Conservation (phyloP, 352 stramenopile species). For the Globisporangium lucens region DNA sequence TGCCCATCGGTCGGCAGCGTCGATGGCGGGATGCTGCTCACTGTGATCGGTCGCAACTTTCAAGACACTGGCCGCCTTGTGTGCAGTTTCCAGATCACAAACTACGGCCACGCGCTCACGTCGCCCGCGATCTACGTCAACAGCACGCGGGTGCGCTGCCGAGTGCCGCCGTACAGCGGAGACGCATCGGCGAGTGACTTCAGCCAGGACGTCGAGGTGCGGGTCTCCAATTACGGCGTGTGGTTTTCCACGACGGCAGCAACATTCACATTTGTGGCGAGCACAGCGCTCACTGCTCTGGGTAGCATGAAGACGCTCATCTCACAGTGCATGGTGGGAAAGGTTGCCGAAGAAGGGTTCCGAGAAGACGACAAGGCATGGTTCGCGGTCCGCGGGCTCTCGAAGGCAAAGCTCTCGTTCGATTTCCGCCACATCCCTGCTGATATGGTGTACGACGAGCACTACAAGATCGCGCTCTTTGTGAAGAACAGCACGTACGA, state of each 20-base stretch:
- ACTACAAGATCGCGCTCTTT: constrained; percentile 96
- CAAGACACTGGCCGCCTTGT: constrained; percentile 75
- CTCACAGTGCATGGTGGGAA: constrained; percentile 29
- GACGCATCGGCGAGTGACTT: constrained; percentile 18
- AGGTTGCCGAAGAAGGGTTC: constrained; percentile 69
- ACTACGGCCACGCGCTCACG: constrained; percentile 23
- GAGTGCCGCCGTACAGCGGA: constrained; percentile 58
- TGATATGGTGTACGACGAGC: constrained; percentile 92
- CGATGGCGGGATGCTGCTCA: constrained; percentile 63
- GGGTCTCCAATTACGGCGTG: constrained; percentile 82
- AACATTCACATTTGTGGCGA: constrained; percentile 38
- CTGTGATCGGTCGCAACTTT: constrained; percentile 96
- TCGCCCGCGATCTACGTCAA: constrained; percentile 74
- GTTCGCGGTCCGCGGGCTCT: constrained; percentile 90
- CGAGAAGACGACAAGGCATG: constrained; percentile 87
- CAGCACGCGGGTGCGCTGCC: constrained; percentile 77
- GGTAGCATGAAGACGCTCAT: constrained; percentile 30
- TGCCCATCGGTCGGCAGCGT: constrained; percentile 60
- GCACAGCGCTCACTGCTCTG: constrained; percentile 7
- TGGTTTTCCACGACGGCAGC: constrained; percentile 65
- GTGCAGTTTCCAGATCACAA: constrained; percentile 71
- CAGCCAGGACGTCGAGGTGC: constrained; percentile 35
- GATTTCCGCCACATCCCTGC: constrained; percentile 92
- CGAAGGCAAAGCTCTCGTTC: constrained; percentile 92
- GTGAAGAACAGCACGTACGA: constrained; percentile 92